Evolutionary conservation across 2,329 filamentous ascomycete species (phyloP).

Genomic region (Bipolaris sorokiniana): DNA sequence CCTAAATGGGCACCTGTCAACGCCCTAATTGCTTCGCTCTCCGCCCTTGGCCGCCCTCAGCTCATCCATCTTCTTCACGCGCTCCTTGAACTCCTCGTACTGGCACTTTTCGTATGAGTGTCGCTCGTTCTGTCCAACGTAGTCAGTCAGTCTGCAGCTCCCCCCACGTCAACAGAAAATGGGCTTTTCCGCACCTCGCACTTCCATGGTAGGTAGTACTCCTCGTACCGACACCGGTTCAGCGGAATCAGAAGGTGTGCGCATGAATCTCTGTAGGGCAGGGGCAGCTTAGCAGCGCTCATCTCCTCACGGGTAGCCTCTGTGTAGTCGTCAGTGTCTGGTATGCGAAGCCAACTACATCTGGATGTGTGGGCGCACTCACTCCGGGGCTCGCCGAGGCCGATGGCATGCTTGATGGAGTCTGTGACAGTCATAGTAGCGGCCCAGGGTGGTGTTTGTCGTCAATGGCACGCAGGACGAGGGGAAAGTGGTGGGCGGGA

Average conservation of each 20-base stretch:
- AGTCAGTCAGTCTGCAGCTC: slow-evolving; percentile 22
- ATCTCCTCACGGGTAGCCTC: slow-evolving; percentile 89
- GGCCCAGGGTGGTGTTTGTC: slow-evolving; percentile 14
- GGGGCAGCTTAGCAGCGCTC: slow-evolving; percentile 84
- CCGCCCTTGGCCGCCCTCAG: slow-evolving; percentile 84
- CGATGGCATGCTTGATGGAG: slow-evolving; percentile 56
- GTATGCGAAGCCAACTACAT: slow-evolving; percentile 28
- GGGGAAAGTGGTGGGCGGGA: slow-evolving; percentile 13
- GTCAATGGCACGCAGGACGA: slow-evolving; percentile 30
- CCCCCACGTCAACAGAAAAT: neutral
- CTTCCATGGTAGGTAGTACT: slow-evolving; percentile 97
- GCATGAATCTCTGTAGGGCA: slow-evolving; percentile 94
- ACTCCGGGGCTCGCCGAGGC: slow-evolving; percentile 48
- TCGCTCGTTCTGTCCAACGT: slow-evolving; percentile 76
- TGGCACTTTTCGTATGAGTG: slow-evolving; percentile 99
- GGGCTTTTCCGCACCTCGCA: slow-evolving; percentile 73
- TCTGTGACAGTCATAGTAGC: slow-evolving; percentile 53
- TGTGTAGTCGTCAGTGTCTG: slow-evolving; percentile 51
- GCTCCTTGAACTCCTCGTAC: slow-evolving; percentile 98
- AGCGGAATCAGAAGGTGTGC: slow-evolving; percentile 92
- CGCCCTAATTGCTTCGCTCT: slow-evolving; percentile 76
- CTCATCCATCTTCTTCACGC: slow-evolving; percentile 98
- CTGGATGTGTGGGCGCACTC: slow-evolving; percentile 24
- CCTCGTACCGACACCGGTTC: slow-evolving; percentile 90
- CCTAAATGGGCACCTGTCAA: neutral